These are phyloP conservation scores for Rasamsonia emersonii DNA, from an alignment of 2,329 filamentous ascomycete genomes.

Conservation along the genomic window DNA sequence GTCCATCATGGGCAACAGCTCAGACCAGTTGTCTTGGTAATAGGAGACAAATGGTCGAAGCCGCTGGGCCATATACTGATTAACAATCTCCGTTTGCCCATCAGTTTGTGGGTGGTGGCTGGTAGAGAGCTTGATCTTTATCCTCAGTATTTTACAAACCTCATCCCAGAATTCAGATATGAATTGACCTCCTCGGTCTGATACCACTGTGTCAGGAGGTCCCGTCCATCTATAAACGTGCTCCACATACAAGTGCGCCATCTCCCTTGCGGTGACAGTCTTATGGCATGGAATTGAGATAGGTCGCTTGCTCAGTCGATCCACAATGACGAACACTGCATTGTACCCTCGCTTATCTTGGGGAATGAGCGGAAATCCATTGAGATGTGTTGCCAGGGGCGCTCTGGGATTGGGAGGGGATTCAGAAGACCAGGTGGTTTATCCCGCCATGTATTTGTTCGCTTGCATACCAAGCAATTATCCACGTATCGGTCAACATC, in stretches of 20 bases:
- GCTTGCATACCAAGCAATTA: background rate
- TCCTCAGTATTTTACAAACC: constrained; percentile 4
- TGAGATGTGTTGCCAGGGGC: constrained; percentile 10
- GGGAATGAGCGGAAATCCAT: constrained; percentile 10
- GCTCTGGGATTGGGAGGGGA: constrained; percentile 7
- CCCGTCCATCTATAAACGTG: constrained; percentile 2
- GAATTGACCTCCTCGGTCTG: constrained; percentile 8
- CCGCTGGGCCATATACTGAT: constrained; percentile 5
- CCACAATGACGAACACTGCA: constrained; percentile 5
- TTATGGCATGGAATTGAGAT: constrained; percentile 7
- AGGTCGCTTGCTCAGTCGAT: constrained; percentile 8
- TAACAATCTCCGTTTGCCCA: constrained; percentile 8
- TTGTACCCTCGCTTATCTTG: constrained; percentile 1
- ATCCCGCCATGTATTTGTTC: background rate
- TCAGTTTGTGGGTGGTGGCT: constrained; percentile 6
- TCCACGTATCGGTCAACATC: constrained; percentile 1
- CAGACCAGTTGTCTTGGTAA: constrained; percentile 8
- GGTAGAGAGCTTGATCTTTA: constrained; percentile 6
- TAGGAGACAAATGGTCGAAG: constrained; percentile 6
- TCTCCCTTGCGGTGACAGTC: constrained; percentile 2
- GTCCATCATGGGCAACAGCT: constrained; percentile 3
- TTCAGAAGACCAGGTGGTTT: constrained; percentile 6
- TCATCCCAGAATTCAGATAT: constrained; percentile 7
- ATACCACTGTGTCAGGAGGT: constrained; percentile 7
- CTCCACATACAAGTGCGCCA: background rate